Evolutionary conservation across 768 basidiomycete genomes (phyloP).

Genomic region (Rhodotorula graminis): DNA sequence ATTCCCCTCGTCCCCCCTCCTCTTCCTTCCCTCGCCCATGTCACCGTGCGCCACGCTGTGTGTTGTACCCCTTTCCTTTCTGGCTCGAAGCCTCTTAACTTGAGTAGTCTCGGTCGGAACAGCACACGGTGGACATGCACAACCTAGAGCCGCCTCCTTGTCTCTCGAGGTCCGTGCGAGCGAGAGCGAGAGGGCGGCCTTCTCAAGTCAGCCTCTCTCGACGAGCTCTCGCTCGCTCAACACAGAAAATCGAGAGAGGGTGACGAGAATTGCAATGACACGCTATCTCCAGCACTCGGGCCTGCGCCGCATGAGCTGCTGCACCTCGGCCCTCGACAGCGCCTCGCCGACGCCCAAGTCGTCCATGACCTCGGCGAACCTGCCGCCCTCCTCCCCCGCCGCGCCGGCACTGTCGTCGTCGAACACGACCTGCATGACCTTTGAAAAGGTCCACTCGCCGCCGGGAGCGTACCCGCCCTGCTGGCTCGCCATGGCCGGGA

Average conservation of each 20-base stretch:
- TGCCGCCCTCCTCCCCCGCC: neutral
- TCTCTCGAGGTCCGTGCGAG: too few species aligned
- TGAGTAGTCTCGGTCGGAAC: too few species aligned
- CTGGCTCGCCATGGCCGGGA: conserved; percentile 53
- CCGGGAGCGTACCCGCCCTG: conserved; percentile 14
- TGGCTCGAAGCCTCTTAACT: too few species aligned
- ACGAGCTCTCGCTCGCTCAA: too few species aligned
- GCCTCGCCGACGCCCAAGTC: conserved; percentile 58
- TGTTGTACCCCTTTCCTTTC: too few species aligned
- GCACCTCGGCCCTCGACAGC: conserved; percentile 58
- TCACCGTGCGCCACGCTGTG: too few species aligned
- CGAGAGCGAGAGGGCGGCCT: neutral
- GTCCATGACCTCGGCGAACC: conserved; percentile 49
- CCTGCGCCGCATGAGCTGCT: conserved; percentile 41
- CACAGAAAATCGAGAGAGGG: too few species aligned
- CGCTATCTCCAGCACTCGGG: conserved; percentile 43
- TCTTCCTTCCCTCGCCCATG: too few species aligned
- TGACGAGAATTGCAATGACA: neutral
- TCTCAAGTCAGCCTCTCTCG: neutral
- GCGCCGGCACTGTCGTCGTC: conserved; percentile 47
- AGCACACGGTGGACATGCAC: too few species aligned
- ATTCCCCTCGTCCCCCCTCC: too few species aligned
- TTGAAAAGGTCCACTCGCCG: conserved; percentile 49
- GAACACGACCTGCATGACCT: conserved; percentile 54
- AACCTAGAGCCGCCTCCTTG: too few species aligned